phyloP scores from a whole-genome alignment of 1,284 basidiomycete genomes.

The Rhodotorula sp. region DNA sequence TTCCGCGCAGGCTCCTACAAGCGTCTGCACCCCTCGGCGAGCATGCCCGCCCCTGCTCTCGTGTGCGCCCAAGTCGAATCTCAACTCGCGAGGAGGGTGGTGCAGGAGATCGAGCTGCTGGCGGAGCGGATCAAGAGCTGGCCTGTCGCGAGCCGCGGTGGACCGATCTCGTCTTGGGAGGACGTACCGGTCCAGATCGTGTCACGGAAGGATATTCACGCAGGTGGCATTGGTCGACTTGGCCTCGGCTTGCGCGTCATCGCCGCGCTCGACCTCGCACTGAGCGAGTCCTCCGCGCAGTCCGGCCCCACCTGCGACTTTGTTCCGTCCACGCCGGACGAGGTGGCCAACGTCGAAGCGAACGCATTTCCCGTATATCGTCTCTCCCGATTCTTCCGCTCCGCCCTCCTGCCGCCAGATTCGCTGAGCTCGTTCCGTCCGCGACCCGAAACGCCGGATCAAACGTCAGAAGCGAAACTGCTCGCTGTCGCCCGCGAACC shows the following conservation, averaged over 20 bases:
- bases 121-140: conserved; percentile 20
- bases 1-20: conserved; percentile 16
- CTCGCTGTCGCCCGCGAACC: not conserved
- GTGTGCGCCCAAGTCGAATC: not conserved
- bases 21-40: conserved; percentile 8
- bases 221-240: not conserved
- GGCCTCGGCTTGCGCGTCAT: not conserved
- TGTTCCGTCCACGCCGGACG: not conserved
- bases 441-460: too few species aligned
- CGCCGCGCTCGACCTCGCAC: conserved; percentile 7
- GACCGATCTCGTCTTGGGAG: not conserved
- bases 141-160: not conserved
- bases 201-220: not conserved
- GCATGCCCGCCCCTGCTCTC: not conserved
- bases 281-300: not conserved
- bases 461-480: not conserved
- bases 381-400: not conserved
- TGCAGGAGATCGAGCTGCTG: conserved; percentile 20
- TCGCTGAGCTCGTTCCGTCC: not conserved
- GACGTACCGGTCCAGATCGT: not conserved
- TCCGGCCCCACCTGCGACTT: not conserved
- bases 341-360: not conserved
- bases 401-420: not conserved
- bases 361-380: not conserved
- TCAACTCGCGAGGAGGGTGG: conserved; percentile 13